Percentiles rank a stretch among this genome's conserved stretches.
phyloP scores from a whole-genome alignment of 257 asterid genomes.

The Plantago major region DNA sequence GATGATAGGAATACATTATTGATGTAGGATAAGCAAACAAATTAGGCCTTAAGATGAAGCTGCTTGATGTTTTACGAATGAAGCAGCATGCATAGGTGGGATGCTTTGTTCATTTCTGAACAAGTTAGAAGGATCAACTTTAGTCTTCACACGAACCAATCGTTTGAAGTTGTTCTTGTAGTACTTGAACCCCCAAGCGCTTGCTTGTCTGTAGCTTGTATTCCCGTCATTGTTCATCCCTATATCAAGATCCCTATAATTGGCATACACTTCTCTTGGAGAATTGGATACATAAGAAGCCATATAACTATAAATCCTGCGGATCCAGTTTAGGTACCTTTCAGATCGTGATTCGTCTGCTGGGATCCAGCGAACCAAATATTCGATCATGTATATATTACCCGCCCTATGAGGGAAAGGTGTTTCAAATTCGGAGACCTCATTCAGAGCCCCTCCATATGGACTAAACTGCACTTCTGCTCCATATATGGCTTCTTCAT shows the following conservation, averaged over 20 bases:
- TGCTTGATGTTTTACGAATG: not conserved
- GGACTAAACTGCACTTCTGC: slow-evolving; percentile 28
- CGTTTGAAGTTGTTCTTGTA: slow-evolving; percentile 31
- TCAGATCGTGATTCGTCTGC: not conserved
- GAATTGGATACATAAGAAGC: slow-evolving; percentile 24
- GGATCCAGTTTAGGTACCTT: slow-evolving; percentile 18
- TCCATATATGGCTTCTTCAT: slow-evolving; percentile 5
- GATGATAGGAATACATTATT: no score
- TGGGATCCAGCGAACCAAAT: slow-evolving; percentile 6
- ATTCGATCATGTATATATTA: slow-evolving; percentile 30
- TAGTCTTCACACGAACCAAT: slow-evolving; percentile 32
- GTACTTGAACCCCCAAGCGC: slow-evolving; percentile 31
- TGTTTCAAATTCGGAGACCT: slow-evolving; percentile 26
- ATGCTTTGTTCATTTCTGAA: slow-evolving; percentile 42
- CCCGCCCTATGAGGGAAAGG: slow-evolving; percentile 40
- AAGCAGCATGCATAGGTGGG: slow-evolving; percentile 19
- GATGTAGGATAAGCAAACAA: no score
- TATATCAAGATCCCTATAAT: slow-evolving; percentile 36
- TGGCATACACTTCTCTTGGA: slow-evolving; percentile 31
- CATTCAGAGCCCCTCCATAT: slow-evolving; percentile 29
- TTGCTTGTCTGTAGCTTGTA: slow-evolving; percentile 27
- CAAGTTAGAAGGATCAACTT: slow-evolving; percentile 38
- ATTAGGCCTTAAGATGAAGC: no score
- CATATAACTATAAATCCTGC: slow-evolving; percentile 26
- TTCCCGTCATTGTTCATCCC: slow-evolving; percentile 27